phyloP scores from a whole-genome alignment of 2,329 filamentous ascomycete genomes.

The Chaetomium olivaceum region DNA sequence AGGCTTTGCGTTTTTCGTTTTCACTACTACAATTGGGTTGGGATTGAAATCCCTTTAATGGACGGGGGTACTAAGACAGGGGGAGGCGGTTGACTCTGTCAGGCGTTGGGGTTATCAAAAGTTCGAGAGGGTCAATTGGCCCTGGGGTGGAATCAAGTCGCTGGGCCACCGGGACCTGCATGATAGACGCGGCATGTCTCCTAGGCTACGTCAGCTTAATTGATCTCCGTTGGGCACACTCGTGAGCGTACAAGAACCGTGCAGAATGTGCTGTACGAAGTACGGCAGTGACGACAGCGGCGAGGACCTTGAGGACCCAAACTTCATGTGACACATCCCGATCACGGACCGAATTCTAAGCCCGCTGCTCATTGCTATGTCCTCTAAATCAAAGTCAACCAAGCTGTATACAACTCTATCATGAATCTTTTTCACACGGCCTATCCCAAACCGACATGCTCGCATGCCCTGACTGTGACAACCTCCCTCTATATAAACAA shows the following conservation, averaged over 20 bases:
- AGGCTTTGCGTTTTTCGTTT: slow-evolving; percentile 14
- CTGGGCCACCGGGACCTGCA: slow-evolving; percentile 2
- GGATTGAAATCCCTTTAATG: slow-evolving; percentile 10
- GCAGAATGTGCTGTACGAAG: neutral
- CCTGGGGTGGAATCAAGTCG: slow-evolving; percentile 1
- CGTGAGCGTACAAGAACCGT: neutral
- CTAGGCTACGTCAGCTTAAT: neutral
- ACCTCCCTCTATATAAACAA: neutral
- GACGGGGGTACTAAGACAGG: neutral
- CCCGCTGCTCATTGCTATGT: neutral
- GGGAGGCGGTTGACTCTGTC: slow-evolving; percentile 15
- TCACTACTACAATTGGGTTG: slow-evolving; percentile 1
- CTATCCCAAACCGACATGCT: neutral
- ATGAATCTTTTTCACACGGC: neutral
- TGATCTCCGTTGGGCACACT: neutral
- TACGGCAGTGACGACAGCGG: neutral
- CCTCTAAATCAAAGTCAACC: neutral
- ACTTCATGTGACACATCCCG: neutral
- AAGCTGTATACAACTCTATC: neutral
- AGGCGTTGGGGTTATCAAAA: slow-evolving; percentile 26
- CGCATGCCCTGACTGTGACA: neutral
- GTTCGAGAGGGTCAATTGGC: slow-evolving; percentile 4
- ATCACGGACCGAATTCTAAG: neutral
- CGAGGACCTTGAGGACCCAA: neutral
- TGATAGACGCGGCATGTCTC: slow-evolving; percentile 19